These are phyloP conservation scores for Thalassiosira ordinaria DNA, from an alignment of 352 stramenopile genomes.

Conservation along the genomic window DNA sequence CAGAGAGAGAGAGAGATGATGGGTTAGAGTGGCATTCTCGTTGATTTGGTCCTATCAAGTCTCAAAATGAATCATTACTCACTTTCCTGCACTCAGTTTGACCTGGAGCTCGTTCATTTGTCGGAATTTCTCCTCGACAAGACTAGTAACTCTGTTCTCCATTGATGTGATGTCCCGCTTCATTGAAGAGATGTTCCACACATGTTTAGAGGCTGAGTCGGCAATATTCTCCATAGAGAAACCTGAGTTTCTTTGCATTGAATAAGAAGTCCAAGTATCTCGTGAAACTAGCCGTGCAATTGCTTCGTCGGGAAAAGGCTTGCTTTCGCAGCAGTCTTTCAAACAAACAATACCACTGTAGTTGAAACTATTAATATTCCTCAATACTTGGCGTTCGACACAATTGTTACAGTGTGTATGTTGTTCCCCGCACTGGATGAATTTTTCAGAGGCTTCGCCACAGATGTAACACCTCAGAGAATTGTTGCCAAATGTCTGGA, in stretches of 20 bases:
- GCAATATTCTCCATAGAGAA: too few relatives aligned
- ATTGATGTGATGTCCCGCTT: too few relatives aligned
- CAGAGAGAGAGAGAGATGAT: too few relatives aligned
- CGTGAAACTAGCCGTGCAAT: not conserved
- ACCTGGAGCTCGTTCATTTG: conserved; percentile 6
- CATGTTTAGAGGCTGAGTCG: too few relatives aligned
- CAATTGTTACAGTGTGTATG: not conserved
- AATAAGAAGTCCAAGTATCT: not conserved
- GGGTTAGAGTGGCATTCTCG: too few relatives aligned
- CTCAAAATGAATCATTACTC: not conserved
- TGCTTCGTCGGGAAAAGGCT: not conserved
- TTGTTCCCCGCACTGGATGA: not conserved
- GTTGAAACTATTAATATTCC: not conserved
- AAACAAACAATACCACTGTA: not conserved
- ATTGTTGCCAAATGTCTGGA: too few relatives aligned
- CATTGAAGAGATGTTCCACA: too few relatives aligned
- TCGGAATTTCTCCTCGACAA: not conserved
- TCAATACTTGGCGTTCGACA: not conserved
- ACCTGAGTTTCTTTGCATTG: not conserved
- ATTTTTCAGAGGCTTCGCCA: not conserved
- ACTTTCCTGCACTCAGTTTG: conserved; percentile 9
- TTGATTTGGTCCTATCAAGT: too few relatives aligned
- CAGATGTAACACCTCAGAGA: not conserved
- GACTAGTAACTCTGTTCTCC: not conserved
- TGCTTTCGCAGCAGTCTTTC: not conserved